These are phyloP conservation scores for Stylosanthes scabra DNA, from an alignment of 331 rosid genomes.

Conservation along the genomic window DNA sequence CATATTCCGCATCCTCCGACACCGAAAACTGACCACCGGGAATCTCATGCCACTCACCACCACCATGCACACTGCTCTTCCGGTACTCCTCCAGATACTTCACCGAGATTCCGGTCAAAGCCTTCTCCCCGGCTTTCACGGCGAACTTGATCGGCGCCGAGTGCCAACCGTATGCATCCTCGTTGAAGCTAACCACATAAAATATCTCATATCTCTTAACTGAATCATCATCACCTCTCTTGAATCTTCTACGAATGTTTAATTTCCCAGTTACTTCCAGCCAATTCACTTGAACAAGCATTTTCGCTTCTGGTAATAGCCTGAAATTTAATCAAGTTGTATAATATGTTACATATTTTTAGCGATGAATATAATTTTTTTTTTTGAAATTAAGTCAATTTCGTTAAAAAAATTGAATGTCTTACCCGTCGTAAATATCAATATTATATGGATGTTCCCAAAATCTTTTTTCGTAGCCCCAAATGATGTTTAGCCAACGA, in stretches of 20 bases:
- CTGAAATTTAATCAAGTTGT: too few relatives aligned
- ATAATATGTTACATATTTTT: too few relatives aligned
- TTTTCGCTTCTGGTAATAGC: constrained; percentile 22
- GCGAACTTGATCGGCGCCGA: constrained; percentile 39
- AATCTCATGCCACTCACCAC: constrained; percentile 40
- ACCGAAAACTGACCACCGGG: constrained; percentile 32
- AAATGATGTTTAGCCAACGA: constrained; percentile 7
- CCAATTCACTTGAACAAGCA: constrained; percentile 47
- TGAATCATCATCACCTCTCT: constrained; percentile 22
- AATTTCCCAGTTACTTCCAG: constrained; percentile 38
- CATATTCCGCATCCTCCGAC: not conserved
- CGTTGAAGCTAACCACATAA: too few relatives aligned
- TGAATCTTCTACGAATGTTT: not conserved
- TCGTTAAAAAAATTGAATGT: too few relatives aligned
- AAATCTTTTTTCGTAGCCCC: constrained; percentile 29
- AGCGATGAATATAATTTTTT: not conserved
- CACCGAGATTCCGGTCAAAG: constrained; percentile 10
- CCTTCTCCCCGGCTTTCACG: constrained; percentile 2
- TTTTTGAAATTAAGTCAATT: too few relatives aligned
- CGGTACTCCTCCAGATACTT: constrained; percentile 21
- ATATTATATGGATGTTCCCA: constrained; percentile 12
- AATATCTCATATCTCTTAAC: too few relatives aligned
- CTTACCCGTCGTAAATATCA: constrained; percentile 18
- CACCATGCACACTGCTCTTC: too few relatives aligned
- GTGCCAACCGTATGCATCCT: constrained; percentile 47